Base-by-base conservation (phyloP, 108 stramenopile species). In the Discostella stelligeroides region DNA sequence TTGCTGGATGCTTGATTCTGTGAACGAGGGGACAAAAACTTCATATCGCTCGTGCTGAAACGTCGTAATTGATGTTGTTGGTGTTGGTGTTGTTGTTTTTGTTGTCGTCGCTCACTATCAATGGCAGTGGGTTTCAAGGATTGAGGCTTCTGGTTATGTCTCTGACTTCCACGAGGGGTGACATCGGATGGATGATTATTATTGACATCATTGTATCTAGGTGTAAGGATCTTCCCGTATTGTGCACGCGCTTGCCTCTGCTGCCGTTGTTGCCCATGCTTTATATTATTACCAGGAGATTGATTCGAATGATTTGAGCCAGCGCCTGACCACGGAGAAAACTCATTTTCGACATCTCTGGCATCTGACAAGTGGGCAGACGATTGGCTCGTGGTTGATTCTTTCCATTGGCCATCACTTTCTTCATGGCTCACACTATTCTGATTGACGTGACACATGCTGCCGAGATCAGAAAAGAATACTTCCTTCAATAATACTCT, bases 291-390 rank as follows among this genome's bases (percentile, higher is more conserved):
- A 2, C n/a, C 7, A 45, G 43, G n/a, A n/a, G 13, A n/a, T 17
- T 45, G 43, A 8, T 11, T 45, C 7, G 43, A 45, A 34, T 34
- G 34, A 45, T 45, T 45, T 45, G 43, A 45, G 43, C n/a, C 18
- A 8, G 7, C 54, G 28, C 21, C 46, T 43, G 14, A 68, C 75
- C 75, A 76, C 2, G 75, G 75, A 11, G 68, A 50, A 48, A 76
- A 76, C 48, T 76, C 75, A 23, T 76, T 66, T 20, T 51, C 65
- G 53, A 63, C 75, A 40, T 76, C 75, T 41, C 75, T 68, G 18
- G 74, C 66, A 62, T 75, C 74, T 5, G 56, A 60, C 34, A 42
- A 53, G 17, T 54, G 1, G 53, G 51, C 48, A 13, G 70, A 61
- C 41, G 59, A 50, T 28, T 59, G 50, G 49, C 61, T 45, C 10